Evolutionary conservation across 164 flowering plant species (phyloP).

Genomic region (Platanus orientalis): DNA sequence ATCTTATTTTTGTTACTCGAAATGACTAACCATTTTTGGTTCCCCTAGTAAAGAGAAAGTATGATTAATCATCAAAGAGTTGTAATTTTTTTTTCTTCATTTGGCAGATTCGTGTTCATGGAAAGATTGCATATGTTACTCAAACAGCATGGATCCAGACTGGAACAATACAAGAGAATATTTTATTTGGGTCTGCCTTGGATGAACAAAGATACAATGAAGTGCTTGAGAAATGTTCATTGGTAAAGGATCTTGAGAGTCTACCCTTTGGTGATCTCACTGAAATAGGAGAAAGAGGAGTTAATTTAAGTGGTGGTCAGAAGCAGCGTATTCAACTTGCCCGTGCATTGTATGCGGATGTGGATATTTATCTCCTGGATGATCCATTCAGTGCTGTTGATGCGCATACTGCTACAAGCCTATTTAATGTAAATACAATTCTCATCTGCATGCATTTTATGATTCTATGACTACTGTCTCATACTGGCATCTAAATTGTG

Average conservation of each 20-base stretch:
- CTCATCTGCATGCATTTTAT: not conserved
- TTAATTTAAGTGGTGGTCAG: slow-evolving; percentile 93
- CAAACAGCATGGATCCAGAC: slow-evolving; percentile 87
- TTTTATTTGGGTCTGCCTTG: slow-evolving; percentile 66
- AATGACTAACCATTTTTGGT: not conserved
- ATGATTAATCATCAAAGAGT: not conserved
- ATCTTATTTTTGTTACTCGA: not conserved
- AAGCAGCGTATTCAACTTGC: slow-evolving; percentile 91
- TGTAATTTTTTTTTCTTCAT: not conserved
- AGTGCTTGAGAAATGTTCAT: slow-evolving; percentile 51
- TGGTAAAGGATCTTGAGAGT: slow-evolving; percentile 72
- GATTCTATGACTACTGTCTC: not conserved
- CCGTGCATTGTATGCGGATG: slow-evolving; percentile 80
- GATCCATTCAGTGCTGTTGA: slow-evolving; percentile 94
- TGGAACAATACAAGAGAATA: slow-evolving; percentile 72
- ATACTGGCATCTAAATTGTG: slow-evolving; percentile 8
- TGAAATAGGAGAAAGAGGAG: slow-evolving; percentile 87
- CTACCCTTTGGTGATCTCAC: slow-evolving; percentile 72
- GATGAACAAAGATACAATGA: slow-evolving; percentile 48
- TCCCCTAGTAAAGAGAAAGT: not conserved
- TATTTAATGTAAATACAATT: slow-evolving; percentile 54
- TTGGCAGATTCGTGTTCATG: slow-evolving; percentile 52
- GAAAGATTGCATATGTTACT: slow-evolving; percentile 77
- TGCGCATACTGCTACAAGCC: slow-evolving; percentile 77
- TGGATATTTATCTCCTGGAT: slow-evolving; percentile 78